phyloP scores from a whole-genome alignment of 2,329 filamentous ascomycete genomes.

The Bertia moriformis region DNA sequence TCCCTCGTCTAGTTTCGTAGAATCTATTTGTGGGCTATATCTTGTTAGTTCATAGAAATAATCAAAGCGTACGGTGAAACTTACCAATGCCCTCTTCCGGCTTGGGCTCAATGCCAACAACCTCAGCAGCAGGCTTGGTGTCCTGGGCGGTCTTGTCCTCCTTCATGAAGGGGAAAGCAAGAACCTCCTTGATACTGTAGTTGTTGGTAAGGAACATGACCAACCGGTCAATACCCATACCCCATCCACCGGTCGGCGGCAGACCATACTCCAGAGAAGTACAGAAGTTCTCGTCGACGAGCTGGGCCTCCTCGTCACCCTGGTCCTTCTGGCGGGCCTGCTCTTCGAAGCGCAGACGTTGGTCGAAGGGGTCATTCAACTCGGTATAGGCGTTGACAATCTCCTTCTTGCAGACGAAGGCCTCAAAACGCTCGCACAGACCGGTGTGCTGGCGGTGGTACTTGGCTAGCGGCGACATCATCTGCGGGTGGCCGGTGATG shows the following conservation, averaged over 20 bases:
- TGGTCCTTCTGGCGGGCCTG: conserved; percentile 91
- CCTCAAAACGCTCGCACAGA: conserved; percentile 92
- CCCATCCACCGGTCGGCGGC: conserved; percentile 90
- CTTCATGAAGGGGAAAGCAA: conserved; percentile 98
- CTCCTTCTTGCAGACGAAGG: conserved; percentile 93
- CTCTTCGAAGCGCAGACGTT: conserved; percentile 82
- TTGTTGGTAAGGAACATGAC: conserved; percentile 94
- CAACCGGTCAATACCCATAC: conserved; percentile 85
- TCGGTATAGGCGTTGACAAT: conserved; percentile 93
- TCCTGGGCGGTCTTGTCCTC: conserved; percentile 37
- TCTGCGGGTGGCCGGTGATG: conserved; percentile 68
- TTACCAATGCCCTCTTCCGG: conserved; percentile 15
- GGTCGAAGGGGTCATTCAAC: conserved; percentile 93
- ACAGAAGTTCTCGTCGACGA: conserved; percentile 92
- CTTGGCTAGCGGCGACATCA: conserved; percentile 95
- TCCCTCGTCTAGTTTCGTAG: not conserved
- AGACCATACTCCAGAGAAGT: conserved; percentile 78
- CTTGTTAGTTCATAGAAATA: not conserved
- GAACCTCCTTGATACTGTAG: conserved; percentile 88
- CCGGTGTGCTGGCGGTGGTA: conserved; percentile 71
- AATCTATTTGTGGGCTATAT: conserved; percentile 6
- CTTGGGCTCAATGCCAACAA: conserved; percentile 9
- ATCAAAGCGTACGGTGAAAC: not conserved
- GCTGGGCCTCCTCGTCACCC: conserved; percentile 91
- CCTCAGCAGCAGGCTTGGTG: conserved; percentile 5